phyloP scores from a whole-genome alignment of 176 grass and related monocot genomes.

The Carex littledalei region DNA sequence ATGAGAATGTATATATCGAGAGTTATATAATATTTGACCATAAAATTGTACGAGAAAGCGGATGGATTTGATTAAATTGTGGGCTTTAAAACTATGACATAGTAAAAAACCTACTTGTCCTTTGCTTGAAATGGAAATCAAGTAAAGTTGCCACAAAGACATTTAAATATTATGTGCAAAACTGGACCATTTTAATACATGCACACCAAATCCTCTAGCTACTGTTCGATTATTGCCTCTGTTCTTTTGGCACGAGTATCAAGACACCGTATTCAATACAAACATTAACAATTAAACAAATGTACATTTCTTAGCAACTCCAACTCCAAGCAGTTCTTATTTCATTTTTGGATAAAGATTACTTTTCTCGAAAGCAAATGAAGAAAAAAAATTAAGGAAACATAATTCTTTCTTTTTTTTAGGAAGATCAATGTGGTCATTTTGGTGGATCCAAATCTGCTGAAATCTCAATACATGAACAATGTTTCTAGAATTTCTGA shows the following conservation, averaged over 20 bases:
- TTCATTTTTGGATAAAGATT: not conserved
- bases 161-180: constrained; percentile 7
- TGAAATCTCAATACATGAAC: too few species aligned
- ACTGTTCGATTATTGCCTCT: not conserved
- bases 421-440: not conserved
- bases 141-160: constrained; percentile 4
- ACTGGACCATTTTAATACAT: not conserved
- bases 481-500: too few species aligned
- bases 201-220: constrained; percentile 2
- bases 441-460: not conserved
- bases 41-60: not conserved
- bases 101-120: not conserved
- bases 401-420: not conserved
- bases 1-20: not conserved
- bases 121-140: constrained; percentile 30
- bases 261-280: constrained; percentile 6
- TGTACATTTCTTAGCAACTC: constrained; percentile 1
- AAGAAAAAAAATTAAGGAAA: not conserved
- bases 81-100: not conserved
- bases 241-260: not conserved
- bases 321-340: not conserved
- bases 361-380: not conserved
- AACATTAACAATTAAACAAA: not conserved
- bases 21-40: not conserved
- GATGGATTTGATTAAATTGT: not conserved